Conservation (phyloP, 2,329 filamentous ascomycete genomes). For the Fusarium fujikuroi region DNA sequence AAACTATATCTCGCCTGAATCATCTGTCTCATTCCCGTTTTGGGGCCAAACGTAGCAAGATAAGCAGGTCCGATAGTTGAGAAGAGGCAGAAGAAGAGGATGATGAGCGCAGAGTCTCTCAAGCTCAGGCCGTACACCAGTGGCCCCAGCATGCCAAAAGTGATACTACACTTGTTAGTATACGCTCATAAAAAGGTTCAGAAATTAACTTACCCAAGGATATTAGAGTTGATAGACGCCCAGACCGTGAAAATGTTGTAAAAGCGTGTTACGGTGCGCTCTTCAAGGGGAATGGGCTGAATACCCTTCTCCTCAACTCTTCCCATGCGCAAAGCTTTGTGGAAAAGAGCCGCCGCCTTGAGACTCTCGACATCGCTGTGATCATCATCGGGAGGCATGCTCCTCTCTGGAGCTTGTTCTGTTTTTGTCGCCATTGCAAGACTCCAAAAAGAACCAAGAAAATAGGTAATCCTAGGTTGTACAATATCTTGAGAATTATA, state of each 20-base stretch:
- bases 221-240: constrained; percentile 61
- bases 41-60: constrained; percentile 67
- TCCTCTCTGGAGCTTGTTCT: constrained; percentile 32
- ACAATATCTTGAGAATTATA: not conserved
- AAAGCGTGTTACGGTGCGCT: constrained; percentile 54
- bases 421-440: constrained; percentile 1
- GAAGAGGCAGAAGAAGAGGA: constrained; percentile 71
- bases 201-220: constrained; percentile 52
- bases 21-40: constrained; percentile 73
- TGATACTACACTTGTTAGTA: constrained; percentile 56
- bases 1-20: constrained; percentile 72
- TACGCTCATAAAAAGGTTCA: not conserved
- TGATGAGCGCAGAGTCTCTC: constrained; percentile 66
- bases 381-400: constrained; percentile 33
- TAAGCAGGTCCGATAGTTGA: constrained; percentile 65
- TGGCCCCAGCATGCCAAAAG: constrained; percentile 72
- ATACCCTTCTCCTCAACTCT: constrained; percentile 58
- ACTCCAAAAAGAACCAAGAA: not conserved
- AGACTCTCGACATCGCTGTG: constrained; percentile 45
- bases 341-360: constrained; percentile 44
- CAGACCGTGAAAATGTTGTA: constrained; percentile 61
- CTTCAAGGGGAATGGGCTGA: constrained; percentile 55
- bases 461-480: too few relatives aligned
- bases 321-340: constrained; percentile 50
- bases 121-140: constrained; percentile 64